Conservation (phyloP, 2,329 filamentous ascomycete genomes). For the Tolypocladium paradoxum region DNA sequence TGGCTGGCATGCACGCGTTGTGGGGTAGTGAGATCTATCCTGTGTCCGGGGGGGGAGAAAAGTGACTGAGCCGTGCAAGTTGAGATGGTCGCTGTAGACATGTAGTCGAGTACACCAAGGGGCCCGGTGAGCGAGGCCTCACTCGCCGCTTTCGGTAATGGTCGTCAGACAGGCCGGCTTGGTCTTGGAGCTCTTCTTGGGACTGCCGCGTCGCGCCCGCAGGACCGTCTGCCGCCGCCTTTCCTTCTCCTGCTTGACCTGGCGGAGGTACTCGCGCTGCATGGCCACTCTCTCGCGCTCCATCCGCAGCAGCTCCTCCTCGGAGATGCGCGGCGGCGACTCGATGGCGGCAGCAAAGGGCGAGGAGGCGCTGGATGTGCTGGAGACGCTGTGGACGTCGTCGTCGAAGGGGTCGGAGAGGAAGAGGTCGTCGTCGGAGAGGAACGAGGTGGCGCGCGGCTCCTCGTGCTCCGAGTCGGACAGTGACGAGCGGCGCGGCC, state of each 20-base stretch:
- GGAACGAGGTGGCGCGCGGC: conserved; percentile 41
- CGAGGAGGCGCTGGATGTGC: conserved; percentile 30
- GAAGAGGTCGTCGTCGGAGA: conserved; percentile 55
- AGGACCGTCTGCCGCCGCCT: conserved; percentile 30
- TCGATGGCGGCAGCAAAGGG: conserved; percentile 14
- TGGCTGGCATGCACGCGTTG: background rate
- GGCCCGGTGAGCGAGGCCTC: background rate
- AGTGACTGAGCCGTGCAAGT: conserved; percentile 1
- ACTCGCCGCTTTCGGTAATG: conserved; percentile 35
- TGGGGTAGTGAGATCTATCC: background rate
- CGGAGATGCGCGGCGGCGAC: conserved; percentile 26
- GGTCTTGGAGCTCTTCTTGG: conserved; percentile 40
- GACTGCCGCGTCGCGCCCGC: conserved; percentile 21
- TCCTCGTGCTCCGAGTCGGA: conserved; percentile 28
- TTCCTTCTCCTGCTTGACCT: conserved; percentile 44
- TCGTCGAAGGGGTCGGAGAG: conserved; percentile 40
- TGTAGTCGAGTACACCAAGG: background rate
- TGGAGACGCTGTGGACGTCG: conserved; percentile 36
- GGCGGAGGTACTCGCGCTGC: conserved; percentile 41
- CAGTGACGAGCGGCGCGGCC: conserved; percentile 45
- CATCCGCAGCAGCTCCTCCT: conserved; percentile 37
- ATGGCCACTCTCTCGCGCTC: conserved; percentile 39
- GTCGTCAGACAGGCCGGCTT: conserved; percentile 41
- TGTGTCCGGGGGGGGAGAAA: background rate
- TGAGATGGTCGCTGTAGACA: background rate